Evolutionary conservation across 306 rosid species (phyloP).

Genomic region (Vigna unguiculata): DNA sequence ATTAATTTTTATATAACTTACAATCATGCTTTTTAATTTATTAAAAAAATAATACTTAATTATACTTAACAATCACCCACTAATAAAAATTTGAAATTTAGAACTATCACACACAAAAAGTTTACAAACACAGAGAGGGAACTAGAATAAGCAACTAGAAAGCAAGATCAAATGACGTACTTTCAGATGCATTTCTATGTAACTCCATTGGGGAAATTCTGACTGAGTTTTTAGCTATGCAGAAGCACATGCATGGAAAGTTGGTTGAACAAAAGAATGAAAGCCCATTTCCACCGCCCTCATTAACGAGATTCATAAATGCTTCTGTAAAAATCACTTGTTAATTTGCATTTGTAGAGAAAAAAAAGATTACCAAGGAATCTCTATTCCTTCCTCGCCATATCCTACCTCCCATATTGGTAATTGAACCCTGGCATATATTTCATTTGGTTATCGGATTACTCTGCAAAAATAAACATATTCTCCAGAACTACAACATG

Average conservation of each 20-base stretch:
- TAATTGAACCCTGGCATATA: no score
- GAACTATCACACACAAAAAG: background rate
- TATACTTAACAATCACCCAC: no score
- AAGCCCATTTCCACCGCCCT: constrained; percentile 8
- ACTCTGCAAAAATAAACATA: no score
- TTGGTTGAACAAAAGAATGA: background rate
- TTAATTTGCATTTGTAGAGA: no score
- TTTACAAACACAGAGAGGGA: background rate
- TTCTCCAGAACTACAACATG: constrained; percentile 15
- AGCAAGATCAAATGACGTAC: background rate
- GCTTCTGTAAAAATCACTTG: no score
- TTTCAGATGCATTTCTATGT: background rate
- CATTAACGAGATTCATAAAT: constrained; percentile 19
- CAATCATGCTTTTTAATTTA: no score
- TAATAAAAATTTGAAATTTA: background rate
- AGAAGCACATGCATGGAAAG: constrained; percentile 17
- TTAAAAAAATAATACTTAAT: constrained; percentile 3
- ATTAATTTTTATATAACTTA: no score
- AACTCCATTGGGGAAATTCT: background rate
- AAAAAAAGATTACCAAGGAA: no score
- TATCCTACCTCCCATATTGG: no score
- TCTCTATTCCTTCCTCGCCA: no score
- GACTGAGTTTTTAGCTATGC: background rate
- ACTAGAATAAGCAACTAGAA: background rate
- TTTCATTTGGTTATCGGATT: no score